Evolutionary conservation across 2,329 filamentous ascomycete genomes (phyloP).

Genomic region (Fusarium sp.): DNA sequence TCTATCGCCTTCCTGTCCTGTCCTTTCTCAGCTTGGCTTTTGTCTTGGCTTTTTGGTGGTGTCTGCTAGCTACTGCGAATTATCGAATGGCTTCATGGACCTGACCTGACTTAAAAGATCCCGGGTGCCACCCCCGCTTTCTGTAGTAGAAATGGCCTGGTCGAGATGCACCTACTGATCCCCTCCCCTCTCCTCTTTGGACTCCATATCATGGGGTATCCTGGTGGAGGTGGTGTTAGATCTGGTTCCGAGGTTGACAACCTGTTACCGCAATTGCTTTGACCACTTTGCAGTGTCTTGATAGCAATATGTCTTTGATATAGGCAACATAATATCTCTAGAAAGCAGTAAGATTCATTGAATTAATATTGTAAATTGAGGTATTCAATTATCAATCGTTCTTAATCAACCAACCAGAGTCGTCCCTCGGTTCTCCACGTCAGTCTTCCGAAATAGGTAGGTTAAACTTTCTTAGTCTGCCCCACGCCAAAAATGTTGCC

Average conservation of each 20-base stretch:
- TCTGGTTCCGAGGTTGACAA: slow-evolving; percentile 6
- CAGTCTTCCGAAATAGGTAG: slow-evolving; percentile 12
- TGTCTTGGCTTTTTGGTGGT: slow-evolving; percentile 12
- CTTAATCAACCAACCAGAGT: slow-evolving; percentile 17
- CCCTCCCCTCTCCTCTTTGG: not conserved
- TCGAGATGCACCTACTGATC: slow-evolving; percentile 11
- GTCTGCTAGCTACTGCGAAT: not conserved
- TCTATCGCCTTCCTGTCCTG: not conserved
- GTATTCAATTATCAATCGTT: not conserved
- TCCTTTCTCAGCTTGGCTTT: slow-evolving; percentile 3
- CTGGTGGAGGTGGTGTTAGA: slow-evolving; percentile 18
- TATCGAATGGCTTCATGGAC: slow-evolving; percentile 21
- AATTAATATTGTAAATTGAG: not conserved
- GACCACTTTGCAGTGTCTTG: not conserved
- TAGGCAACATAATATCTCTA: not conserved
- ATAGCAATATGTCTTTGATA: not conserved
- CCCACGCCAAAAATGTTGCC: slow-evolving; percentile 28
- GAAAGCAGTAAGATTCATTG: not conserved
- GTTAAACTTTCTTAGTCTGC: slow-evolving; percentile 13
- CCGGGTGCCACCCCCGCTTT: slow-evolving; percentile 36
- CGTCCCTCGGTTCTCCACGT: slow-evolving; percentile 15
- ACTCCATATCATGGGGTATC: slow-evolving; percentile 24
- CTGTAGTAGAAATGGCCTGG: slow-evolving; percentile 10
- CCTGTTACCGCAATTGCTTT: not conserved
- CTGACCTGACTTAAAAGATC: slow-evolving; percentile 8